These are phyloP conservation scores for Betula pendula DNA, from an alignment of 306 rosid genomes.

Conservation along the genomic window DNA sequence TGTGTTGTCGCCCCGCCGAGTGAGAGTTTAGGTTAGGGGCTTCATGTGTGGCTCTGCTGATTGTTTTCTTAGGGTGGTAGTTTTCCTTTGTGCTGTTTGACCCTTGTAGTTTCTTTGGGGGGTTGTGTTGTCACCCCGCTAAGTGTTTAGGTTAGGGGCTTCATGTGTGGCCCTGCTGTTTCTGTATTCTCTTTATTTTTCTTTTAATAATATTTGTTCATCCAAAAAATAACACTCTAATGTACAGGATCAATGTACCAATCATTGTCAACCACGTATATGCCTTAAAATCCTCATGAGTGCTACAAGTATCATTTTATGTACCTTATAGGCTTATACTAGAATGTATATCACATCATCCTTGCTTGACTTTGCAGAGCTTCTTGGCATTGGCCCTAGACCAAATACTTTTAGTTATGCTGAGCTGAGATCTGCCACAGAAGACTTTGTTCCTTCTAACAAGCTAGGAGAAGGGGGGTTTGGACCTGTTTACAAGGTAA, in stretches of 20 bases:
- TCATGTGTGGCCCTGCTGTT: too few relatives aligned
- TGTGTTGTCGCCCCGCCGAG: too few relatives aligned
- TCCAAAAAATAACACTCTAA: too few relatives aligned
- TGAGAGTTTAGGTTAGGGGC: too few relatives aligned
- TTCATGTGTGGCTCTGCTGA: too few relatives aligned
- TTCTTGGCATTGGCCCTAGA: conserved; percentile 23
- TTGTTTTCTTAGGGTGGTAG: too few relatives aligned
- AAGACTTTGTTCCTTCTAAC: conserved; percentile 29
- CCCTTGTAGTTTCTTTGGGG: too few relatives aligned
- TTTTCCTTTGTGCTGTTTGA: too few relatives aligned
- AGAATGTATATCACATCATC: not conserved
- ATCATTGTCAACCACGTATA: not conserved
- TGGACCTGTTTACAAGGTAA: conserved; percentile 35
- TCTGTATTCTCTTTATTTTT: not conserved
- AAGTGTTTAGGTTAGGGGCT: too few relatives aligned
- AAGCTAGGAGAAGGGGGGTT: conserved; percentile 43
- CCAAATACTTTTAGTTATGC: conserved; percentile 31
- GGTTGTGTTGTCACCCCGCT: too few relatives aligned
- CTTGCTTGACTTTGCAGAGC: conserved; percentile 3
- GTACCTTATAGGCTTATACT: not conserved
- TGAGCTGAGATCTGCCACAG: conserved; percentile 30
- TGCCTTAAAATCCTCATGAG: not conserved
- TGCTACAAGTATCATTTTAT: not conserved
- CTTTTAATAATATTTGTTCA: not conserved
- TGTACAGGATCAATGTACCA: too few relatives aligned